Conservation (phyloP, 257 asterid species). For the Eustoma russellianum region DNA sequence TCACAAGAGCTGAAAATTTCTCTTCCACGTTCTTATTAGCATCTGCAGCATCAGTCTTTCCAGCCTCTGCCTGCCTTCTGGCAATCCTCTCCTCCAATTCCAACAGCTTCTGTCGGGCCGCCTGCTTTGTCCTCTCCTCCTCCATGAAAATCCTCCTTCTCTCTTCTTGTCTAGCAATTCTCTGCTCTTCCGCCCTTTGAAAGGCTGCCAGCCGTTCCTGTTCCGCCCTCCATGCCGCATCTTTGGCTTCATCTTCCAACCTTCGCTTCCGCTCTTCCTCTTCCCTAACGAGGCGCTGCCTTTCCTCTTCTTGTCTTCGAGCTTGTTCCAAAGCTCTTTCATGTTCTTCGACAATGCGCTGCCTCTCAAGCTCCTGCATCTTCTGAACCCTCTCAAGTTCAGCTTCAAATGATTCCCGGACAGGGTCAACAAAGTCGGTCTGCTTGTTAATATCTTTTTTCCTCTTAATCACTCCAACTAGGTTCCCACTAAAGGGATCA, state of each 20-base stretch:
- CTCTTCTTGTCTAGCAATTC: slow-evolving; percentile 80
- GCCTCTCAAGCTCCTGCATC: slow-evolving; percentile 94
- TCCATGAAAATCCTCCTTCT: slow-evolving; percentile 53
- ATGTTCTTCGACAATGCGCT: slow-evolving; percentile 72
- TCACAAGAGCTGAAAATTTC: slow-evolving; percentile 29
- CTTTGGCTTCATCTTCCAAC: slow-evolving; percentile 86
- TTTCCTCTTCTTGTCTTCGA: slow-evolving; percentile 82
- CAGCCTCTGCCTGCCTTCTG: slow-evolving; percentile 44
- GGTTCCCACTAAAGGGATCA: slow-evolving; percentile 66
- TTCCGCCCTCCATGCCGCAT: slow-evolving; percentile 91
- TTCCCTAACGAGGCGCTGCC: slow-evolving; percentile 62
- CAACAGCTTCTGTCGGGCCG: slow-evolving; percentile 77
- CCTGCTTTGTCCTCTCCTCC: slow-evolving; percentile 95
- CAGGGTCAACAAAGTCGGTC: slow-evolving; percentile 78
- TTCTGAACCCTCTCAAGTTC: slow-evolving; percentile 95
- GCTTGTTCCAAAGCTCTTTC: slow-evolving; percentile 82
- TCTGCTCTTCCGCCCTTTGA: slow-evolving; percentile 69
- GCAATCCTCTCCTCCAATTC: slow-evolving; percentile 95
- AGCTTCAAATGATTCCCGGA: slow-evolving; percentile 94
- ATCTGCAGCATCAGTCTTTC: slow-evolving; percentile 27
- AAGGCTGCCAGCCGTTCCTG: slow-evolving; percentile 72
- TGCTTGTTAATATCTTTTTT: slow-evolving; percentile 62
- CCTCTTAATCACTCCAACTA: slow-evolving; percentile 73
- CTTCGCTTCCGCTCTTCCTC: slow-evolving; percentile 62
- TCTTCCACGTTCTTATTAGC: slow-evolving; percentile 32